Conservation (phyloP, 2,329 filamentous ascomycete species). For the Monilinia laxa region DNA sequence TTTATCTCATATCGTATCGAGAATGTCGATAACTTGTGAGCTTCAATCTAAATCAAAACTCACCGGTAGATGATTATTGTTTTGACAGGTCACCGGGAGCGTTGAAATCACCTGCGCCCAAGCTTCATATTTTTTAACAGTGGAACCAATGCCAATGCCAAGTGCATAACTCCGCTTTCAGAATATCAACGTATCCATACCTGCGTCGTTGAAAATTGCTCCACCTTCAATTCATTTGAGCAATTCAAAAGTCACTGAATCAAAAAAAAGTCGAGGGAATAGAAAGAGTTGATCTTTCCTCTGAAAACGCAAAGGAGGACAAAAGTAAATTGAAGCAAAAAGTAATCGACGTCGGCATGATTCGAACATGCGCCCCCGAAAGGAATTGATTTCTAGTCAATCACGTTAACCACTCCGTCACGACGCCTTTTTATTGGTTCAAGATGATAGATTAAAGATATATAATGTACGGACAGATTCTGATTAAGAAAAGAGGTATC, state of each 20-base stretch:
- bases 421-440: neutral
- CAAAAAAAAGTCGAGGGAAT: neutral
- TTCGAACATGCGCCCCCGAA: constrained; percentile 22
- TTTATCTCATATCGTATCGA: too few species aligned
- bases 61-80: too few species aligned
- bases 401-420: constrained; percentile 21
- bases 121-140: neutral
- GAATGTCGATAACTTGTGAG: too few species aligned
- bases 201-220: neutral
- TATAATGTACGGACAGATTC: neutral
- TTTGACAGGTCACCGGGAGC: neutral
- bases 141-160: too few species aligned
- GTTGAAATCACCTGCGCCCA: neutral
- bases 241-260: neutral
- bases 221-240: neutral
- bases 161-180: neutral
- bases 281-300: neutral
- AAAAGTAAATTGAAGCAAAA: neutral
- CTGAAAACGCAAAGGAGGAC: neutral
- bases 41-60: too few species aligned
- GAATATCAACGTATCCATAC: neutral
- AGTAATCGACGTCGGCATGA: constrained; percentile 14
- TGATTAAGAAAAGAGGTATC: neutral
- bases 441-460: neutral
- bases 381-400: constrained; percentile 22